A percentile compares a stretch with the other conserved stretches of the same genome.
Conservation (phyloP, 345 rosid species). For the Eucalyptus victrix region DNA sequence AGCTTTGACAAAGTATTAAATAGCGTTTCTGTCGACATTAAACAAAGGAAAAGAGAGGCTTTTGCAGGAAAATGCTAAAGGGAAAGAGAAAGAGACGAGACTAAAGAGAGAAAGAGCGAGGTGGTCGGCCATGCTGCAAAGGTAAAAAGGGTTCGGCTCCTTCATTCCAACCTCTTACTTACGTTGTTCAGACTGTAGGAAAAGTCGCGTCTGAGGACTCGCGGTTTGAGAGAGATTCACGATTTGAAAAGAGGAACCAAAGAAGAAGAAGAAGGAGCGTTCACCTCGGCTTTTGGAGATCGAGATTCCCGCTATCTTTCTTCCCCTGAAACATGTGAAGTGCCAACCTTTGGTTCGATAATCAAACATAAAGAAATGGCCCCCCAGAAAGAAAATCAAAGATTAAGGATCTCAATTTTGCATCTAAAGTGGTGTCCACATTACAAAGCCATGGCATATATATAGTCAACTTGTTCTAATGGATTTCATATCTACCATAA, state of each 20-base stretch:
- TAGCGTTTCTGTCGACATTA: background rate
- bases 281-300: background rate
- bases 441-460: background rate
- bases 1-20: background rate
- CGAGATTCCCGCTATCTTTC: background rate
- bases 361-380: background rate
- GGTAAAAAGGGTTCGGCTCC: background rate
- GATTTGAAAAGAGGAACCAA: background rate
- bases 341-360: background rate
- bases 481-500: background rate
- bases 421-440: background rate
- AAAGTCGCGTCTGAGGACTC: background rate
- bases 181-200: background rate
- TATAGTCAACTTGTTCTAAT: background rate
- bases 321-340: background rate
- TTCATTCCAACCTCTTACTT: background rate
- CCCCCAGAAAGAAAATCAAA: background rate
- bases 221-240: background rate
- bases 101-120: background rate
- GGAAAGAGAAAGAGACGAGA: background rate
- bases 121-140: background rate
- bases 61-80: background rate
- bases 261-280: background rate
- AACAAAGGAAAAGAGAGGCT: background rate
- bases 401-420: background rate